A percentile compares a stretch with the other conserved stretches of the same genome.
Evolutionary conservation across 768 basidiomycete genomes (phyloP).

Genomic region (Leccinellum luteum): DNA sequence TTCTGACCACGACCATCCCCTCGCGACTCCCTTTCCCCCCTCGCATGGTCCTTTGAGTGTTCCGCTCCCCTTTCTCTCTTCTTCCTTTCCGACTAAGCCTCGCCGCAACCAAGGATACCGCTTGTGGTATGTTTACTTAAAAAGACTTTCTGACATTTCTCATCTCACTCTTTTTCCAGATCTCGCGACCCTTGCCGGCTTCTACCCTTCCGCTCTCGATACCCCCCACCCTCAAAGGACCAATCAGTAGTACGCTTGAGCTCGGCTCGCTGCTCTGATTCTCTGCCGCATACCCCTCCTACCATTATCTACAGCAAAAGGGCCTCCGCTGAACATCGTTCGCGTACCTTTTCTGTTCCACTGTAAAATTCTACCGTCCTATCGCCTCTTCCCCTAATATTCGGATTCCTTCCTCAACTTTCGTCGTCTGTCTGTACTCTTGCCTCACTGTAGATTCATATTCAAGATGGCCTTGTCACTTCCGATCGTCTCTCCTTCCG

Average conservation of each 20-base stretch:
- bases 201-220: constrained; percentile 50
- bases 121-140: constrained; percentile 39
- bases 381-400: constrained; percentile 18
- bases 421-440: constrained; percentile 8
- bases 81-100: constrained; percentile 38
- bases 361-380: constrained; percentile 27
- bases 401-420: neutral
- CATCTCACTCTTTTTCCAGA: constrained; percentile 37
- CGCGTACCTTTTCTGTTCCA: constrained; percentile 39
- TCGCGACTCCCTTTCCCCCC: constrained; percentile 19
- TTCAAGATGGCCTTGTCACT: constrained; percentile 38
- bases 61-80: constrained; percentile 25
- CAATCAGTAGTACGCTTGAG: constrained; percentile 62
- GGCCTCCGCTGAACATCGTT: constrained; percentile 43
- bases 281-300: constrained; percentile 16
- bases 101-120: constrained; percentile 53
- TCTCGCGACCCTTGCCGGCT: constrained; percentile 96
- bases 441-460: constrained; percentile 15
- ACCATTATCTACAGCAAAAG: constrained; percentile 23
- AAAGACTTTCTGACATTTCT: neutral
- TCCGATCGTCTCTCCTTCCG: constrained; percentile 37
- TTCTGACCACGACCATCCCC: constrained; percentile 29
- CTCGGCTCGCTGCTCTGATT: constrained; percentile 56
- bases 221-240: constrained; percentile 35
- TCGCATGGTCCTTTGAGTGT: constrained; percentile 38